These are phyloP conservation scores for Starmerella floricola DNA, from an alignment of 805 yeast genomes.

Conservation along the genomic window DNA sequence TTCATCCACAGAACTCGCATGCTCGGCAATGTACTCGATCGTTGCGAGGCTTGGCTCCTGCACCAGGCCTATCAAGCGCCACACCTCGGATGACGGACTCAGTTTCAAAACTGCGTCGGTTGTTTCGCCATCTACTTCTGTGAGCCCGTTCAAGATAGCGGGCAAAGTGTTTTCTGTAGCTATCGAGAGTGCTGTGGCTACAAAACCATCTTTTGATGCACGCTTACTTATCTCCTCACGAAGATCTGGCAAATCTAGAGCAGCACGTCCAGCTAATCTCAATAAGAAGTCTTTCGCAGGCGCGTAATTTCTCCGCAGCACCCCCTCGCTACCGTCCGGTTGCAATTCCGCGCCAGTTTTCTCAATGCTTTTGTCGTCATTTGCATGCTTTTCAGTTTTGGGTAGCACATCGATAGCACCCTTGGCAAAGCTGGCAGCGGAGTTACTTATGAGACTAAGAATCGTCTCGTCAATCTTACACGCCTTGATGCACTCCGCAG, in stretches of 20 bases:
- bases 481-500: constrained; percentile 70
- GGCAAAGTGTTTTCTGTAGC: constrained; percentile 3
- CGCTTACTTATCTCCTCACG: constrained; percentile 13
- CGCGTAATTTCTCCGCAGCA: constrained; percentile 22
- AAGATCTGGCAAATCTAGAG: constrained; percentile 8
- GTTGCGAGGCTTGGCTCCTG: constrained; percentile 3
- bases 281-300: constrained; percentile 26
- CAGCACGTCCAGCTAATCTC: constrained; percentile 20
- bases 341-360: too few species aligned
- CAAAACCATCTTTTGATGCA: constrained; percentile 11
- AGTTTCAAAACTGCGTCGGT: constrained; percentile 1
- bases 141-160: not conserved
- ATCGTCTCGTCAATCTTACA: constrained; percentile 50
- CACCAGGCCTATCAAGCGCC: constrained; percentile 8
- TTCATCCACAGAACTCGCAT: not conserved
- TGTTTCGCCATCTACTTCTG: constrained; percentile 5
- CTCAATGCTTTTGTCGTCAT: not conserved
- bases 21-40: constrained; percentile 1
- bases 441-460: constrained; percentile 30
- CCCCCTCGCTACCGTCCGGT: not conserved
- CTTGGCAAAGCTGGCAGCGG: constrained; percentile 27
- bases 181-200: constrained; percentile 11
- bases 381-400: not conserved
- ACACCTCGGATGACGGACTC: constrained; percentile 9
- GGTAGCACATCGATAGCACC: constrained; percentile 28